Evolutionary conservation across 306 rosid species (phyloP).

Genomic region (Canavalia ensiformis): DNA sequence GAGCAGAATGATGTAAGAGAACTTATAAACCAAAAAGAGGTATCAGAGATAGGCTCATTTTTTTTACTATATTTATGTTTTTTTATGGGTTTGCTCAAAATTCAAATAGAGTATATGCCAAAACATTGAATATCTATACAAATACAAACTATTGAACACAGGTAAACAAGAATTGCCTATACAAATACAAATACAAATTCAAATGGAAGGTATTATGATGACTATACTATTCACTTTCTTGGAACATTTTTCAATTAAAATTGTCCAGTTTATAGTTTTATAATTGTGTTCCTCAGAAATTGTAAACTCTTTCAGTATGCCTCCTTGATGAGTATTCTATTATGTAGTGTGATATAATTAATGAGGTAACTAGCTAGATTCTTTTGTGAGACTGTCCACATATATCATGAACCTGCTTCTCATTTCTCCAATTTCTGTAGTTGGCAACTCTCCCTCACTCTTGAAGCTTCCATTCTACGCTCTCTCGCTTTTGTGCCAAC

Average conservation of each 20-base stretch:
- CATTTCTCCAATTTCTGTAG: too few species aligned
- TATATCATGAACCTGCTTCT: conserved; percentile 11
- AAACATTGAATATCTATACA: conserved; percentile 18
- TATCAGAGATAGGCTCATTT: conserved; percentile 47
- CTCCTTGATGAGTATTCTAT: conserved; percentile 17
- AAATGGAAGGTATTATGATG: conserved; percentile 75
- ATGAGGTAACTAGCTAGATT: background rate
- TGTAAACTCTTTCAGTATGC: background rate
- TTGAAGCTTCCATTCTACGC: too few species aligned
- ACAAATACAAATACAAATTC: conserved; percentile 87
- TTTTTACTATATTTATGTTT: too few species aligned
- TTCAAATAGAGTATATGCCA: background rate
- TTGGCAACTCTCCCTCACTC: too few species aligned
- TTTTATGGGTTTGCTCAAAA: conserved; percentile 21
- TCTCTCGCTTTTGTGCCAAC: too few species aligned
- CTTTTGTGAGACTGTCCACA: conserved; percentile 4
- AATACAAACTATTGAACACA: background rate
- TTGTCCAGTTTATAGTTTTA: conserved; percentile 16
- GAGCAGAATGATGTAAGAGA: conserved; percentile 98
- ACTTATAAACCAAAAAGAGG: conserved; percentile 88
- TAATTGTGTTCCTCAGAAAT: background rate
- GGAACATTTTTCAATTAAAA: background rate
- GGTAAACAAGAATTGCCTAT: background rate
- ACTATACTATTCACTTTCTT: conserved; percentile 18
- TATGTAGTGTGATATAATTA: background rate